These are phyloP conservation scores for Fusarium papillatum DNA, from an alignment of 2,329 filamentous ascomycete species.

Conservation along the genomic window DNA sequence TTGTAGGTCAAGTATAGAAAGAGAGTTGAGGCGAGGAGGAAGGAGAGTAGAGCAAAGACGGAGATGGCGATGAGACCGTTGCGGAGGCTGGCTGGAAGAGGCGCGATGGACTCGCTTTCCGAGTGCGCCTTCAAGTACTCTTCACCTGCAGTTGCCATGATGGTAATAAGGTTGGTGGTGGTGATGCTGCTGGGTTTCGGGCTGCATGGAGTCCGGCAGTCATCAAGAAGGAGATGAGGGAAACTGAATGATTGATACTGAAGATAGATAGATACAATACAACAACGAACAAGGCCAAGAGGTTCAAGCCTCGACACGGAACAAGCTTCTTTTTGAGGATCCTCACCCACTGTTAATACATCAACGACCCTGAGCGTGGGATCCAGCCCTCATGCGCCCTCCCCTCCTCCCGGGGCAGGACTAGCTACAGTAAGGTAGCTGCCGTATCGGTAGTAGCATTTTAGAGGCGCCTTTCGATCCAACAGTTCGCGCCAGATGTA, in stretches of 20 bases:
- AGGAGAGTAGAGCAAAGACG: conserved; percentile 47
- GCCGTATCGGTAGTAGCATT: neutral
- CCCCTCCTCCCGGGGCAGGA: neutral
- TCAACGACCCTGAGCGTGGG: neutral
- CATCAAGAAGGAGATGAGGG: neutral
- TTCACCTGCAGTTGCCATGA: conserved; percentile 21
- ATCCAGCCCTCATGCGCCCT: neutral
- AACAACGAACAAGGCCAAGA: neutral
- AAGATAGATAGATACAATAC: neutral
- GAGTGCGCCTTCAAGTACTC: conserved; percentile 25
- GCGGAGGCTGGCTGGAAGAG: conserved; percentile 37
- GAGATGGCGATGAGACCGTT: conserved; percentile 45
- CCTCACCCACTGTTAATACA: neutral
- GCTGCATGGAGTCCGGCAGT: conserved; percentile 2
- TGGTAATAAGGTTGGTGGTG: neutral
- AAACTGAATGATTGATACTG: neutral
- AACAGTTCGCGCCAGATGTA: neutral
- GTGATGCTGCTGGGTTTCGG: neutral
- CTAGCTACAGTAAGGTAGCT: neutral
- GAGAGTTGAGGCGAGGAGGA: conserved; percentile 41
- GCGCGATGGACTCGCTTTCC: conserved; percentile 34
- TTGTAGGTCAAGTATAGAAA: conserved; percentile 48
- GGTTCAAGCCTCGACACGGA: neutral
- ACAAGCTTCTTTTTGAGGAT: neutral
- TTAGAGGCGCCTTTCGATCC: neutral